Base-by-base conservation (phyloP, 306 rosid species). In the Rubus parviflorus region DNA sequence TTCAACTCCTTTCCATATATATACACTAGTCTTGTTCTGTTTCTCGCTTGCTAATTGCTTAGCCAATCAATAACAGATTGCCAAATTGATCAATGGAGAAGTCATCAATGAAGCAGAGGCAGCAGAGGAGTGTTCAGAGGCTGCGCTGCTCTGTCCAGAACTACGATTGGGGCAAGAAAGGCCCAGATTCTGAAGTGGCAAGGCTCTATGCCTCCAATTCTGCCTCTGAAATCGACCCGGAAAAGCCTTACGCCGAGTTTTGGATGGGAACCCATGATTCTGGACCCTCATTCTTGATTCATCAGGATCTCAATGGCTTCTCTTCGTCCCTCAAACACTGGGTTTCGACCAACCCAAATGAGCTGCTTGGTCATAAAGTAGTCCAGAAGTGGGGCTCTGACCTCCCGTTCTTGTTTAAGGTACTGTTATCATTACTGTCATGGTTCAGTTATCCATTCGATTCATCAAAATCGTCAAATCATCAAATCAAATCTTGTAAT, bases 251-350 rank as follows among this genome's bases (percentile, higher is more conserved):
- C 47, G 97, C 99, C 0, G 99, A 95, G 81, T 77, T 95, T 45
- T 95, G 99, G 99, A 95, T 95, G 86, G 99, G 99, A 30, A 92
- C 97, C 51, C 99, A 88, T 40, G 89, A 88, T 38, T 92, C 99
- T 1, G 99, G 92, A 16, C 97, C 99, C 0, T 95, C 99, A 6
- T 92, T 86, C 64, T 40, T 95, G 48, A 73, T 76, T 61, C 68
- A 38, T 0, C 45, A 63, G 20, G 46, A 63, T 5, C 3, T 38
- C 23, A 61, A 61, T 30, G 67, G 67, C n/a, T 12, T 0, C 11
- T 17, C 66, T 75, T 19, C 77, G 87, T 43, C 94, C 37, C 94
- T 95, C 53, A 92, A 92, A 86, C 83, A 85, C 0, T 95, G 99
- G 99, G 42, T 95, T 75, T 82, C 73, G 13, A 49, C 80, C 43